Evolutionary conservation across 2,329 filamentous ascomycete genomes (phyloP), one percentile per base, ranked within the genome.

Genomic region (Pyricularia grisea): DNA sequence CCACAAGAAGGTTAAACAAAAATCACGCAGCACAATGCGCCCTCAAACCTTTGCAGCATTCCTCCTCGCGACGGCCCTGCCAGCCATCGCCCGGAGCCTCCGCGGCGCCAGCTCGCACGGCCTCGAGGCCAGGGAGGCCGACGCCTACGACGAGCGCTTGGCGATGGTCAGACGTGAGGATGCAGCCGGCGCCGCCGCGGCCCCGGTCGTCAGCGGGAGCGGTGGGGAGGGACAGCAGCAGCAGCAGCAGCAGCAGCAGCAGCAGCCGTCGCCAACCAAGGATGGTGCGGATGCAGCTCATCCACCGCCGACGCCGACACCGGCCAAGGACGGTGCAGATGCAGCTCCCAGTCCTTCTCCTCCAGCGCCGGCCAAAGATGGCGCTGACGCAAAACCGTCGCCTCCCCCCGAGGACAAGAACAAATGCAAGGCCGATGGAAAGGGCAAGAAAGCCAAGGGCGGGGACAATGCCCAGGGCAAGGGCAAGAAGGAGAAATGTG

Each of bases 1-100:
- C 17, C 66, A 58, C 25, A 67, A 25, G 1, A 33, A 10, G 11
- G 31, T 23, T 4, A 1, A 20, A 50, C 20, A n/a, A 14, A 5
- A 66, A 7, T 20, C 14, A 20, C 11, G 12, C 31, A 3, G 3
- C 55, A 67, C 58, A 61, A 67, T 67, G 66, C 66, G 66, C 23
- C 33, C 28, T 17, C 50, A 5, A n/a, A 67, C 66, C 28, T 67
- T 67, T 31, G 66, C 66, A 69, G 28, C 67, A 67, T 70, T 68
- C 36, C 25, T 64, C 33, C 23, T 68, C 60, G 61, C n/a, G 23
- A 66, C 67, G 69, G 60, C 65, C 27, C 67, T 68, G 66, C 68
- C 70, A 42, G 68, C 65, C 30, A 69, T 68, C 67, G 23, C 69
- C 30, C 4, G 42, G 42, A 55, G 20, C 42, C 42, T 55, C 17